These are phyloP conservation scores for Diaporthe vexans DNA, from an alignment of 2,329 filamentous ascomycete species.

Conservation along the genomic window DNA sequence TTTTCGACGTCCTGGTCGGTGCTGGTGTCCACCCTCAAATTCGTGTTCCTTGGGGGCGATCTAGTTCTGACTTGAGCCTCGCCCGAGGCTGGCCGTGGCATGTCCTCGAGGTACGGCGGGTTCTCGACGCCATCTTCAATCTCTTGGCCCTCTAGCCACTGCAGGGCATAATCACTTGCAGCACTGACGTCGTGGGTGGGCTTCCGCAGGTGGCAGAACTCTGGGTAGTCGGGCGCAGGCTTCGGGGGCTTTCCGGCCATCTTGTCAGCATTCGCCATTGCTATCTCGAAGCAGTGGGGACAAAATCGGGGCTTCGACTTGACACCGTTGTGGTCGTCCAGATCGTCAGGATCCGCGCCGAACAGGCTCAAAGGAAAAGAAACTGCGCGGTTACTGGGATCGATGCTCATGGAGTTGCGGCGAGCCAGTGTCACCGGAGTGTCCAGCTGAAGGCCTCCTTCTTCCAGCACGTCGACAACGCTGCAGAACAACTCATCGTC, in stretches of 20 bases:
- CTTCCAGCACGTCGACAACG: constrained; percentile 28
- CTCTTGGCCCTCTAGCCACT: constrained; percentile 27
- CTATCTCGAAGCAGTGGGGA: constrained; percentile 34
- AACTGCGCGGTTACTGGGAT: constrained; percentile 10
- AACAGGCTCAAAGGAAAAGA: constrained; percentile 32
- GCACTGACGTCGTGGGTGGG: constrained; percentile 15
- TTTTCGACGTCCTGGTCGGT: constrained; percentile 6
- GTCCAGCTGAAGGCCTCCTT: constrained; percentile 20
- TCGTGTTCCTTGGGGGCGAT: background rate
- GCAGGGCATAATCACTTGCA: constrained; percentile 33
- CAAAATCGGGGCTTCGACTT: constrained; percentile 30
- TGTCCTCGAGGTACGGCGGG: background rate
- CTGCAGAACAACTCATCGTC: constrained; percentile 35
- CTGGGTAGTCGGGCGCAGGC: constrained; percentile 15
- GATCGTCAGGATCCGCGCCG: constrained; percentile 13
- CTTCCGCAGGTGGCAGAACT: constrained; percentile 22
- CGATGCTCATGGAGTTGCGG: constrained; percentile 26
- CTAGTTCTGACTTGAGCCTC: background rate
- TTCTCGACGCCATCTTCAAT: background rate
- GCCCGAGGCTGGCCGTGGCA: background rate
- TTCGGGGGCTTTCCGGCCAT: background rate
- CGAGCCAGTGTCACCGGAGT: constrained; percentile 7
- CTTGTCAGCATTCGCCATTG: constrained; percentile 28
- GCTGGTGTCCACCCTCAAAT: constrained; percentile 10
- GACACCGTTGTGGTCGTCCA: constrained; percentile 10